Evolutionary conservation across 148 eudicot genomes (phyloP).

Genomic region (Silene conica): DNA sequence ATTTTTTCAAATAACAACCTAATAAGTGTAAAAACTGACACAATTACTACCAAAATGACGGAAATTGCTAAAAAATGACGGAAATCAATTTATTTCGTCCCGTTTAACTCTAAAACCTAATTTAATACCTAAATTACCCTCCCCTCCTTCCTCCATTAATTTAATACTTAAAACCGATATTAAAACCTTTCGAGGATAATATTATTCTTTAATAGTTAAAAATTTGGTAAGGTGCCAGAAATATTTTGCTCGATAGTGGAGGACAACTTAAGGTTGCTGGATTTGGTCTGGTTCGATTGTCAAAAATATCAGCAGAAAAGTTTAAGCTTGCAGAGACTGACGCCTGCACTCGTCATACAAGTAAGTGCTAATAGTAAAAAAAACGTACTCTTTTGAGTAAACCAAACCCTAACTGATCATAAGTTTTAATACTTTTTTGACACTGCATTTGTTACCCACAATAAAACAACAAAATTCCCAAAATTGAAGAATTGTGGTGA

Average conservation of each 20-base stretch:
- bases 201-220: constrained; percentile 58
- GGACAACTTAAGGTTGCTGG: constrained; percentile 89
- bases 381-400: background rate
- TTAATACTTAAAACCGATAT: too few species aligned
- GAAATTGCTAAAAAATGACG: too few species aligned
- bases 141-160: too few species aligned
- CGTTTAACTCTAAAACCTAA: too few species aligned
- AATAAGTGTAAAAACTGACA: too few species aligned
- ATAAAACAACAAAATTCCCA: too few species aligned
- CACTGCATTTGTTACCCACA: too few species aligned
- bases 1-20: too few species aligned
- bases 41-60: too few species aligned
- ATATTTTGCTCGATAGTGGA: constrained; percentile 98
- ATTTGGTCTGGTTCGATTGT: constrained; percentile 73
- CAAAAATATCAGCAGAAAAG: constrained; percentile 67
- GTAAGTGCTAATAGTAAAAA: constrained; percentile 40
- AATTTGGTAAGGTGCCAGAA: constrained; percentile 99
- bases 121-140: too few species aligned
- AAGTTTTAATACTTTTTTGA: background rate
- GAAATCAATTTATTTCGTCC: too few species aligned
- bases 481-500: too few species aligned
- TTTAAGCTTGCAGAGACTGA: constrained; percentile 55
- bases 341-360: constrained; percentile 45
- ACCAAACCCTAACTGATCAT: background rate
- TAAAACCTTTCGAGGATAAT: constrained; percentile 16